These are phyloP conservation scores for Tetrapisispora fleetii DNA, from an alignment of 805 yeast species.

Conservation along the genomic window DNA sequence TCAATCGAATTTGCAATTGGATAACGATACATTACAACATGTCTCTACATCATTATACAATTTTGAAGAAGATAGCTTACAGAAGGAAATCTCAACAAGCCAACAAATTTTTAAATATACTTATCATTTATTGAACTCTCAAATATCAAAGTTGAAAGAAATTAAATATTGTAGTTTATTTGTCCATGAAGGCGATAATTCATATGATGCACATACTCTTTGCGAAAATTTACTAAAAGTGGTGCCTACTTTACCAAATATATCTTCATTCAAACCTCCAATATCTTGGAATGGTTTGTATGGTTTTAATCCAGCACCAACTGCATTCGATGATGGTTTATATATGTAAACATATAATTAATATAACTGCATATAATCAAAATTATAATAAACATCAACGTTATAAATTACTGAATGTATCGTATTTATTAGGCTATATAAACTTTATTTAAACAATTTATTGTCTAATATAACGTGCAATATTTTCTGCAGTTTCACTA, in stretches of 20 bases:
- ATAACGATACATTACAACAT: conserved; percentile 9
- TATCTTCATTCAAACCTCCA: conserved; percentile 41
- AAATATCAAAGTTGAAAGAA: conserved; percentile 8
- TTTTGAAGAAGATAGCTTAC: conserved; percentile 17
- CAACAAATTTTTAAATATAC: conserved; percentile 23
- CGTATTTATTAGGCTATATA: not conserved
- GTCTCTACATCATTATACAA: conserved; percentile 15
- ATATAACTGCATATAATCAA: not conserved
- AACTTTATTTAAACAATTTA: conserved; percentile 2
- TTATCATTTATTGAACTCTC: conserved; percentile 18
- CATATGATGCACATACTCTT: conserved; percentile 45
- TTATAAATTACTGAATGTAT: not conserved
- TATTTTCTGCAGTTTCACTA: conserved; percentile 59
- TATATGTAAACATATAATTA: conserved; percentile 25
- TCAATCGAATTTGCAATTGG: conserved; percentile 13
- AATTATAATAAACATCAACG: not conserved
- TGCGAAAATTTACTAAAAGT: conserved; percentile 13
- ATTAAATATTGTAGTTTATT: conserved; percentile 42
- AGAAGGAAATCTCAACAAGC: conserved; percentile 21
- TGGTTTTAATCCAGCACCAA: conserved; percentile 60
- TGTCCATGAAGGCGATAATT: conserved; percentile 89
- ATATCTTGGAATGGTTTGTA: conserved; percentile 79
- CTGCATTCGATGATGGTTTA: conserved; percentile 68
- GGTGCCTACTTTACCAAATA: conserved; percentile 11
- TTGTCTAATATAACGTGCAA: conserved; percentile 54